Evolutionary conservation across 306 rosid species (phyloP).

Genomic region (Crotalaria pallida): DNA sequence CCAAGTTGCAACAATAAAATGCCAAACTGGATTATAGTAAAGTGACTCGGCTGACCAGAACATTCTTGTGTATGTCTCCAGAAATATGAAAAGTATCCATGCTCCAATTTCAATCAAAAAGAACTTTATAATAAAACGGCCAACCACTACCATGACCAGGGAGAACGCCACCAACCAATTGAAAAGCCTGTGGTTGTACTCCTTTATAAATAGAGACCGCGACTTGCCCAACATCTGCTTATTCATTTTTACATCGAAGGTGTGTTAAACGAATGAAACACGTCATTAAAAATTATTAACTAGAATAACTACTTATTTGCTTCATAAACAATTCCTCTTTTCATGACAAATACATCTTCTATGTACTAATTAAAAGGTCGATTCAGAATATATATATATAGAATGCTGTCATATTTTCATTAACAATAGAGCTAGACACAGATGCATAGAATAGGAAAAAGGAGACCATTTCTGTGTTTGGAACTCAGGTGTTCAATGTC

Average conservation of each 20-base stretch:
- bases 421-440: neutral
- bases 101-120: slow-evolving; percentile 82
- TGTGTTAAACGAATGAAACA: slow-evolving; percentile 6
- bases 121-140: slow-evolving; percentile 80
- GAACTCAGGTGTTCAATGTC: neutral
- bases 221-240: slow-evolving; percentile 81
- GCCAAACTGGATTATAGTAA: slow-evolving; percentile 90
- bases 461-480: neutral
- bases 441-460: neutral
- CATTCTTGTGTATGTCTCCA: slow-evolving; percentile 95
- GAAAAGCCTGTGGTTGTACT: slow-evolving; percentile 85
- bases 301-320: neutral
- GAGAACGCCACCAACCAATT: slow-evolving; percentile 98
- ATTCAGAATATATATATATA: neutral
- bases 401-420: neutral
- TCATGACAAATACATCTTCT: neutral
- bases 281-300: neutral
- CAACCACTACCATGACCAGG: slow-evolving; percentile 81
- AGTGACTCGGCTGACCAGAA: slow-evolving; percentile 95
- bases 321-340: neutral
- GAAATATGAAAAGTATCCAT: slow-evolving; percentile 85
- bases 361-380: neutral
- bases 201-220: slow-evolving; percentile 74
- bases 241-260: neutral
- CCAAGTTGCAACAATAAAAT: slow-evolving; percentile 79